Conservation (phyloP, 2,329 filamentous ascomycete species). For the Verticillium isaacii region DNA sequence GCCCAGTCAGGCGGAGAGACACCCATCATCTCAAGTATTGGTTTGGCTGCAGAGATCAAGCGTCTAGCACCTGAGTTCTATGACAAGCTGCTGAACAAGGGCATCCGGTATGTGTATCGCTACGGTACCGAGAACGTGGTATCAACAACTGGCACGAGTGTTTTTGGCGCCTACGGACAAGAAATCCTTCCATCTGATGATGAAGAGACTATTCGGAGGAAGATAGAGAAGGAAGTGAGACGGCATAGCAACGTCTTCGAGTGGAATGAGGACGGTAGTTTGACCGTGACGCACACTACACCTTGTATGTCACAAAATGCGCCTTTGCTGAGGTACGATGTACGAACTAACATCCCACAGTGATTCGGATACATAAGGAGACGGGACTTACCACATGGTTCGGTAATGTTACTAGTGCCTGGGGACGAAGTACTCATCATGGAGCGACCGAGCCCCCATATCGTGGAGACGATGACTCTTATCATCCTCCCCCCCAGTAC, state of each 20-base stretch:
- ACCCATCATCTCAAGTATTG: conserved; percentile 25
- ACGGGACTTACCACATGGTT: conserved; percentile 23
- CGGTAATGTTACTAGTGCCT: conserved; percentile 28
- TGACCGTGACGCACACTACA: conserved; percentile 25
- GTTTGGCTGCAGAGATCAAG: conserved; percentile 19
- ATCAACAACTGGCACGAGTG: conserved; percentile 26
- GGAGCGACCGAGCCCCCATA: conserved; percentile 25
- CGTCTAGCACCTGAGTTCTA: conserved; percentile 22
- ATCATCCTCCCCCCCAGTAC: conserved; percentile 25
- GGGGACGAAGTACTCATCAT: conserved; percentile 25
- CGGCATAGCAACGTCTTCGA: conserved; percentile 26
- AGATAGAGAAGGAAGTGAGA: conserved; percentile 24
- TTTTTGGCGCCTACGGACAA: conserved; percentile 25
- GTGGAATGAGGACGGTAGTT: conserved; percentile 28
- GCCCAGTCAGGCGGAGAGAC: conserved; percentile 26
- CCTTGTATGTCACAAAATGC: conserved; percentile 16
- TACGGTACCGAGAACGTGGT: conserved; percentile 19
- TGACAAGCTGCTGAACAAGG: conserved; percentile 19
- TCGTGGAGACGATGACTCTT: conserved; percentile 24
- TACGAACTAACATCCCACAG: conserved; percentile 6
- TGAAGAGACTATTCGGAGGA: conserved; percentile 14
- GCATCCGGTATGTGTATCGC: conserved; percentile 24
- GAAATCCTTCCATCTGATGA: conserved; percentile 19
- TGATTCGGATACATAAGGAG: conserved; percentile 21
- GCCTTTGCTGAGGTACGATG: neutral